These are phyloP conservation scores for Podospora tetraspora DNA, from an alignment of 495 filamentous ascomycete genomes.

Conservation along the genomic window DNA sequence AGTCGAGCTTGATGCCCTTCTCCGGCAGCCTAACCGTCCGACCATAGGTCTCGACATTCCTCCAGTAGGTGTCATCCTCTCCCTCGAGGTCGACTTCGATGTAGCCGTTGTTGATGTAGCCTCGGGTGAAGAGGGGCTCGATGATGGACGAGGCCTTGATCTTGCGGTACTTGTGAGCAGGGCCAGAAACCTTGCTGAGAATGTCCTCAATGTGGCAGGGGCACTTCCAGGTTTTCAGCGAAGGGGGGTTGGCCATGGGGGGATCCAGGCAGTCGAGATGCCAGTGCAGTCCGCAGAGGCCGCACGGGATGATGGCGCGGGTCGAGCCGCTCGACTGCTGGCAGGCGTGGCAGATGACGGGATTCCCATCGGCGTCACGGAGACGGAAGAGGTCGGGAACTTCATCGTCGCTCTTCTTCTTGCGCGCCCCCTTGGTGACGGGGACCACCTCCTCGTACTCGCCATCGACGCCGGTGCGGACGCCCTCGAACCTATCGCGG, in stretches of 20 bases:
- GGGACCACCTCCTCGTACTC: conserved; percentile 63
- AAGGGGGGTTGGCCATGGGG: conserved; percentile 71
- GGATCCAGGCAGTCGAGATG: conserved; percentile 90
- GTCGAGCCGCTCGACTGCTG: conserved; percentile 50
- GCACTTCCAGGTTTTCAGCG: conserved; percentile 74
- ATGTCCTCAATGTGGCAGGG: conserved; percentile 72
- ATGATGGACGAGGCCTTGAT: conserved; percentile 45
- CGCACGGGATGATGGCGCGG: conserved; percentile 70
- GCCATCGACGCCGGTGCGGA: conserved; percentile 66
- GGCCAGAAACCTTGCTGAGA: conserved; percentile 39
- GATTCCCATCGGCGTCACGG: conserved; percentile 60
- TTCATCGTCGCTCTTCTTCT: conserved; percentile 57
- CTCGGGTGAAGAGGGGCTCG: conserved; percentile 49
- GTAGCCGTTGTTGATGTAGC: conserved; percentile 66
- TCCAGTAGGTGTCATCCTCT: conserved; percentile 36
- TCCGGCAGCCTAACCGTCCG: conserved; percentile 63
- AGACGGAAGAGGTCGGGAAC: conserved; percentile 58
- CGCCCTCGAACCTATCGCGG: conserved; percentile 67
- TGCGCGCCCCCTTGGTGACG: conserved; percentile 35
- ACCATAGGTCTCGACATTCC: conserved; percentile 45
- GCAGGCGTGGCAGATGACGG: conserved; percentile 68
- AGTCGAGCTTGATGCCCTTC: conserved; percentile 72
- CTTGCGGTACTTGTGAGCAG: conserved; percentile 48
- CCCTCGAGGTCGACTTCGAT: conserved; percentile 71
- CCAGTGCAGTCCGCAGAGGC: conserved; percentile 73